phyloP scores from a whole-genome alignment of 371 early-diverging fungal genomes.

The Rhizomucor miehei region DNA sequence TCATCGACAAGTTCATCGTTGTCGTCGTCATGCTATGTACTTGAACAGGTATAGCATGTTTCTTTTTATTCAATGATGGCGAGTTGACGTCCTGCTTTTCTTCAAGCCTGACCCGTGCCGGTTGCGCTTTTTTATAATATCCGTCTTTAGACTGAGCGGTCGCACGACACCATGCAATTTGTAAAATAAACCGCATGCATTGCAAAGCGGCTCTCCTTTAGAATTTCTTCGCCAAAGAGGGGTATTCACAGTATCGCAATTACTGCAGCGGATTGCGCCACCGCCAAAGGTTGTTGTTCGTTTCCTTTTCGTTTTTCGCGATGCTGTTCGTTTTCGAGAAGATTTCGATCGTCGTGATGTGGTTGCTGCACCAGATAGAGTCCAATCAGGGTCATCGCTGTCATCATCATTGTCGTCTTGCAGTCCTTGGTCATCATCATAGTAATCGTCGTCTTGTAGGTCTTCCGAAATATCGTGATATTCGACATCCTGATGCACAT shows the following conservation, averaged over 20 bases:
- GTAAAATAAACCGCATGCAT: conserved; percentile 63
- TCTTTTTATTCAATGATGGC: too few relatives aligned
- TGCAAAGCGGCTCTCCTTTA: conserved; percentile 62
- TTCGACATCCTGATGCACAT: too few relatives aligned
- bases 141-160: conserved; percentile 74
- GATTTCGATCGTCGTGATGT: neutral
- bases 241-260: conserved; percentile 87
- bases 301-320: neutral
- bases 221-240: conserved; percentile 94
- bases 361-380: neutral
- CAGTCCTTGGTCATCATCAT: neutral
- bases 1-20: too few relatives aligned
- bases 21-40: too few relatives aligned
- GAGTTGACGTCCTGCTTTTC: too few relatives aligned
- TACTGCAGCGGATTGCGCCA: conserved; percentile 57
- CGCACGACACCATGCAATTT: conserved; percentile 85
- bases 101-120: conserved; percentile 28
- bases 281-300: neutral
- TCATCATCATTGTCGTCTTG: neutral
- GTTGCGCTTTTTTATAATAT: conserved; percentile 81
- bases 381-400: neutral
- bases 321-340: too few relatives aligned
- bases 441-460: too few relatives aligned
- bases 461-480: too few relatives aligned
- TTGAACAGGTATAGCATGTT: too few relatives aligned